phyloP scores from a whole-genome alignment of 2,329 filamentous ascomycete genomes.

The Corinectria fuckeliana region DNA sequence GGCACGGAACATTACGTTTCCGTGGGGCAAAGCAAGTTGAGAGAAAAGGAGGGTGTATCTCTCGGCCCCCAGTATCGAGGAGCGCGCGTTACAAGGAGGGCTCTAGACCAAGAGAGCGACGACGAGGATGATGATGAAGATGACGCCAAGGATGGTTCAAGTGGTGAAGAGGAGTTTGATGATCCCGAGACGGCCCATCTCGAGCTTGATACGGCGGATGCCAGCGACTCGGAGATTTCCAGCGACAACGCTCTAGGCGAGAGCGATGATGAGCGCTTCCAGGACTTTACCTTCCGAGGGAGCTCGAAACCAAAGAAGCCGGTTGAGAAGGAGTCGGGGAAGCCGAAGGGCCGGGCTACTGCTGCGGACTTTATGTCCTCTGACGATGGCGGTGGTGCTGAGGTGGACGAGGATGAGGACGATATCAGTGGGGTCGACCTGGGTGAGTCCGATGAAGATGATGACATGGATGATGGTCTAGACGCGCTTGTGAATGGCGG shows the following conservation, averaged over 20 bases:
- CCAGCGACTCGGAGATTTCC: constrained; percentile 67
- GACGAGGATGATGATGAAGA: constrained; percentile 58
- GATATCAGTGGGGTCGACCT: constrained; percentile 45
- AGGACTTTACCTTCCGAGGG: constrained; percentile 71
- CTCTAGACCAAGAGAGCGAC: constrained; percentile 64
- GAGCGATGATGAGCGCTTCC: constrained; percentile 84
- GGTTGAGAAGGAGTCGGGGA: no score
- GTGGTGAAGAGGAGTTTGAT: constrained; percentile 59
- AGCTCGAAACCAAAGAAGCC: constrained; percentile 58
- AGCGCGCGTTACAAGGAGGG: constrained; percentile 73
- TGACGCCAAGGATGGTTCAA: constrained; percentile 49
- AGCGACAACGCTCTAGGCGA: constrained; percentile 77
- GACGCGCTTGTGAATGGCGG: constrained; percentile 43
- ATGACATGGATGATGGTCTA: constrained; percentile 48
- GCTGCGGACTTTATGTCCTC: constrained; percentile 66
- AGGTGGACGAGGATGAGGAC: constrained; percentile 45
- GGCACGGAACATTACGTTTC: constrained; percentile 87
- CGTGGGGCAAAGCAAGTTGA: constrained; percentile 85
- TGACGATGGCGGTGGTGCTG: constrained; percentile 45
- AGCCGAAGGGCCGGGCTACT: constrained; percentile 51
- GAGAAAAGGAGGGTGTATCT: constrained; percentile 70
- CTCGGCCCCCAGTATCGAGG: constrained; percentile 85
- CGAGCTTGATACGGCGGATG: constrained; percentile 55
- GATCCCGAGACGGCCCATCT: constrained; percentile 64
- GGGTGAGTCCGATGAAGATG: constrained; percentile 45